Conservation (phyloP, 495 filamentous ascomycete species). For the Podospora pseudocomata region DNA sequence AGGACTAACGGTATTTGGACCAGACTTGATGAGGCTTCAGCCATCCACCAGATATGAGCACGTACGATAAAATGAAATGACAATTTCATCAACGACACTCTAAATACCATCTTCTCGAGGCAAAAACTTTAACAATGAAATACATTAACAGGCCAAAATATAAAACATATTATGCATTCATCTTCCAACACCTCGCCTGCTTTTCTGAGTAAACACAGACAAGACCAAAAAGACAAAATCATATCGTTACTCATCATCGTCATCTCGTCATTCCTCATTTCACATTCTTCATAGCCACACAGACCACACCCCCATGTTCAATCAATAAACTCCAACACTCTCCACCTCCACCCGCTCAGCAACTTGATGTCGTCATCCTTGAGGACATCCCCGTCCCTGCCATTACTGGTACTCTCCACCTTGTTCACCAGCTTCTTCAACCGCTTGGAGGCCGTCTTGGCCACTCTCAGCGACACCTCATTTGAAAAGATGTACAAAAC, state of each 20-base stretch:
- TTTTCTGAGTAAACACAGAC: background rate
- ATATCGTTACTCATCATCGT: background rate
- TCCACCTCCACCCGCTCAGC: constrained; percentile 46
- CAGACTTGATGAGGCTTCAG: background rate
- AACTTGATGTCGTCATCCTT: constrained; percentile 40
- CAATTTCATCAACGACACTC: no score
- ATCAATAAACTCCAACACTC: constrained; percentile 40
- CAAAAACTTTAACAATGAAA: no score
- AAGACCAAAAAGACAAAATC: background rate
- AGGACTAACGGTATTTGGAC: background rate
- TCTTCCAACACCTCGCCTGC: background rate
- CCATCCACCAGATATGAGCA: background rate
- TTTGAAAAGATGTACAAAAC: constrained; percentile 47
- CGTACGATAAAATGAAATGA: no score
- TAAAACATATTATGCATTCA: background rate
- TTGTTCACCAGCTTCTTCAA: constrained; percentile 40
- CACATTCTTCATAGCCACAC: background rate
- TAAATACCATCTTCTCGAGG: no score
- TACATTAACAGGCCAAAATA: background rate
- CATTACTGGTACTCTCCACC: constrained; percentile 34
- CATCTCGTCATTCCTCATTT: background rate
- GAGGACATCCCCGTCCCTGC: constrained; percentile 29
- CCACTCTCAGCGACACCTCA: constrained; percentile 45
- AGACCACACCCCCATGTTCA: constrained; percentile 3
- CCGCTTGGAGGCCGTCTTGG: constrained; percentile 36